phyloP scores from a whole-genome alignment of 805 yeast species.

The Brettanomyces anomalus region DNA sequence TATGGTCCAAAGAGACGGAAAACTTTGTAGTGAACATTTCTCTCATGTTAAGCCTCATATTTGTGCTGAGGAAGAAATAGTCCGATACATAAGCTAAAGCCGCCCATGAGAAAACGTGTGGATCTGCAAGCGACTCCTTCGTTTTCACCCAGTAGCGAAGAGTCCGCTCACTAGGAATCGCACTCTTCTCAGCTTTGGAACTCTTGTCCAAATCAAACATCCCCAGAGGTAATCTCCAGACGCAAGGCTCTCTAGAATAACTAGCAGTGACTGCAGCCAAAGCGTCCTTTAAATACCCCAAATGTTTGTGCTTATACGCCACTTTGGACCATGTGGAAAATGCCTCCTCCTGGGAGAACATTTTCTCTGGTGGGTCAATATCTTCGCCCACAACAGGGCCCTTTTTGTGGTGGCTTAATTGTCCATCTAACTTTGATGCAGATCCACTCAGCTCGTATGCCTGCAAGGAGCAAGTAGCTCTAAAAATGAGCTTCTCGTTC shows the following conservation, averaged over 20 bases:
- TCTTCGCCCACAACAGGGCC: conserved; percentile 23
- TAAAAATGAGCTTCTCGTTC: conserved; percentile 38
- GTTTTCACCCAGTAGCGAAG: conserved; percentile 25
- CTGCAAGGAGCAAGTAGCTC: conserved; percentile 42
- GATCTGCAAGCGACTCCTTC: conserved; percentile 16
- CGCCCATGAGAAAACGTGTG: conserved; percentile 37
- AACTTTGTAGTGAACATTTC: conserved; percentile 38
- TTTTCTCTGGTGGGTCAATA: conserved; percentile 20
- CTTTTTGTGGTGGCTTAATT: conserved; percentile 19
- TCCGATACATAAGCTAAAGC: conserved; percentile 56
- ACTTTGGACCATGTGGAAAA: conserved; percentile 22
- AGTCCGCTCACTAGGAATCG: conserved; percentile 16
- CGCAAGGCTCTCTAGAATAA: conserved; percentile 25
- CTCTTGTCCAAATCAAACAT: conserved; percentile 24
- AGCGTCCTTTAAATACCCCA: conserved; percentile 17
- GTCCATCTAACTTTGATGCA: conserved; percentile 21
- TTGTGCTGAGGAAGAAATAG: conserved; percentile 41
- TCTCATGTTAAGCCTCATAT: conserved; percentile 42
- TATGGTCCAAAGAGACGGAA: conserved; percentile 58
- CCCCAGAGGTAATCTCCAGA: conserved; percentile 25
- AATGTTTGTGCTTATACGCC: conserved; percentile 13
- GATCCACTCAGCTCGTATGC: conserved; percentile 23
- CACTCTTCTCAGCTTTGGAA: conserved; percentile 10
- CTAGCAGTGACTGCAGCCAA: conserved; percentile 15
- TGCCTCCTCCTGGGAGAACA: conserved; percentile 20